Evolutionary conservation across 805 yeast genomes (phyloP), one percentile per base, ranked within the genome.

Genomic region (Yamadazyma sp.): DNA sequence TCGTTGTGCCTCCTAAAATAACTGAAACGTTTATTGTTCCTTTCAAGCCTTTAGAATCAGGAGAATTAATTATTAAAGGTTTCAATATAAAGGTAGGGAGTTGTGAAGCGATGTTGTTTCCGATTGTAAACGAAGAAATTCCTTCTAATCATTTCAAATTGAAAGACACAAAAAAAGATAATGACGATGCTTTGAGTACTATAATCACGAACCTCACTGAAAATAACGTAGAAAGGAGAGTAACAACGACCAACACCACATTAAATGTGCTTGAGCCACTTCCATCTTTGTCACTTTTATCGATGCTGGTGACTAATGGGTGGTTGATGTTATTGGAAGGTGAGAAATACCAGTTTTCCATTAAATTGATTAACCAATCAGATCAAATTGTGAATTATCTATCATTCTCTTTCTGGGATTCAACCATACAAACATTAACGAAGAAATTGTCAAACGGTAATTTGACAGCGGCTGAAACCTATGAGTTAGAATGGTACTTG

Each of bases 301-400:
- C 73, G 27, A 59, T 74, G 5, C 72, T 76, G 47, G 66, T 81
- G 10, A 69, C 74, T 14, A 80, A 79, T 45, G 77, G 78, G 3
- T 80, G 86, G 78, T 49, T 82, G 4, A 82, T 86, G 86, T 57
- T 86, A 11, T 57, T 87, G 9, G 95, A 86, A 51, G 96, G 96
- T 7, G 93, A 87, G 47, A 61, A 65, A 26, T 69, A 66, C 33
- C 43, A 52, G 1, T 75, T 84, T 40, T 60, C 68, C 1, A 54
- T 86, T 4, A 53, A 58, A 1, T 56, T 87, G 21, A 69, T 71
- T 31, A 86, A 87, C 53, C 65, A 71, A 13, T 79, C 91, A 0
- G 51, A 58, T 4, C 78, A 80, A 3, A 49, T 69, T 1, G 76
- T 82, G 28, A 75, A 79, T 36, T 67, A 72, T 32, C 47, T 86